A percentile compares a stretch with the other conserved stretches of the same genome.
Conservation (phyloP, 345 rosid species). For the Raphanus sativus region DNA sequence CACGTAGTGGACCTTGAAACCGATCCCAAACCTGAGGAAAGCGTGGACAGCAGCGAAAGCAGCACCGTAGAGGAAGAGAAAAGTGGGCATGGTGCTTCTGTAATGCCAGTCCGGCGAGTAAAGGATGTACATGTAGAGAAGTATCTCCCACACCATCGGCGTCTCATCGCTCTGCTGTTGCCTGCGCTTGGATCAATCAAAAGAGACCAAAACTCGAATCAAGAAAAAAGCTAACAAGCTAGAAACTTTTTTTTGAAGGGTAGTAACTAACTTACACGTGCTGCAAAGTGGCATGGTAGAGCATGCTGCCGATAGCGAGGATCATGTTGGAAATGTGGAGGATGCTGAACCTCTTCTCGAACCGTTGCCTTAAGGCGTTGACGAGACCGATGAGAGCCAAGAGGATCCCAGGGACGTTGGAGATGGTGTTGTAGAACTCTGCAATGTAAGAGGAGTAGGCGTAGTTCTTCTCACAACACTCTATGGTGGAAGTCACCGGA, state of each 20-base stretch:
- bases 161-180: conserved; percentile 98
- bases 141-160: conserved; percentile 99
- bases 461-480: conserved; percentile 88
- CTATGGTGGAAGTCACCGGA: conserved; percentile 78
- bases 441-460: conserved; percentile 76
- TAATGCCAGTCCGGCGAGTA: conserved; percentile 99
- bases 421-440: conserved; percentile 83
- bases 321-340: conserved; percentile 90
- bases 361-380: conserved; percentile 80
- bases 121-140: conserved; percentile 87
- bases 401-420: conserved; percentile 73
- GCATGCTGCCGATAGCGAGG: conserved; percentile 92
- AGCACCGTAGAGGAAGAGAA: conserved; percentile 86
- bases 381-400: conserved; percentile 82
- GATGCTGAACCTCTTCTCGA: conserved; percentile 91
- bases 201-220: not conserved
- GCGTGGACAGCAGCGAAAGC: conserved; percentile 73
- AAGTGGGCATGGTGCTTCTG: conserved; percentile 90
- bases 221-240: too few relatives aligned
- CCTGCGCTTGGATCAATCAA: conserved; percentile 41
- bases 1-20: conserved; percentile 88
- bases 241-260: too few relatives aligned
- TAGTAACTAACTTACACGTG: conserved; percentile 52
- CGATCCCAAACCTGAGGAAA: conserved; percentile 60
- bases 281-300: conserved; percentile 80